Conservation (phyloP, 2,329 filamentous ascomycete species). For the Triangularia setosa region DNA sequence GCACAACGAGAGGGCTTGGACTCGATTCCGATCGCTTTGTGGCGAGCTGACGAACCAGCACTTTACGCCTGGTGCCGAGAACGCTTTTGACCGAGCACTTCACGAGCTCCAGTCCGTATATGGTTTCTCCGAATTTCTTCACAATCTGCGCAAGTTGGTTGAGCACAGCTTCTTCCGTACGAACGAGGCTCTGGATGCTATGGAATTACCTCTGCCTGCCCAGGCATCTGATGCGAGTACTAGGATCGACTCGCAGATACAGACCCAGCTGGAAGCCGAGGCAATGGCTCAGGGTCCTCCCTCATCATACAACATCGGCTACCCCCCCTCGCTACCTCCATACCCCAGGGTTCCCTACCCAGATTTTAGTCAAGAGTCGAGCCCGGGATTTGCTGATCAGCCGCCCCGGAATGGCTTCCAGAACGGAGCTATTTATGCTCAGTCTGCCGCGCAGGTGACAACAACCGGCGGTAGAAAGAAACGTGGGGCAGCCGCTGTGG, state of each 20-base stretch:
- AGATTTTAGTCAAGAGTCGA: background rate
- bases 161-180: slow-evolving; percentile 7
- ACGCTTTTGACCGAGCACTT: slow-evolving; percentile 6
- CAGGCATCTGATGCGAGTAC: slow-evolving; percentile 10
- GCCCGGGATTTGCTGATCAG: background rate
- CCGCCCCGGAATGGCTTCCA: slow-evolving; percentile 8
- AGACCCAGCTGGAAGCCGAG: slow-evolving; percentile 24
- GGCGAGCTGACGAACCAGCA: slow-evolving; percentile 8
- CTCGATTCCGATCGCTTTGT: slow-evolving; percentile 15
- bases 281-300: slow-evolving; percentile 8
- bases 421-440: slow-evolving; percentile 20
- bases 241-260: slow-evolving; percentile 21
- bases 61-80: background rate
- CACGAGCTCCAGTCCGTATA: slow-evolving; percentile 8
- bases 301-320: background rate
- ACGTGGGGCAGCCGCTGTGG: slow-evolving; percentile 4
- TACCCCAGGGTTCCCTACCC: background rate
- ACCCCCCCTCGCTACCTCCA: background rate
- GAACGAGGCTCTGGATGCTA: slow-evolving; percentile 7
- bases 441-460: slow-evolving; percentile 20
- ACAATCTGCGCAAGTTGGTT: slow-evolving; percentile 10
- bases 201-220: background rate
- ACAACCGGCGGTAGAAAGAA: slow-evolving; percentile 16
- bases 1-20: background rate
- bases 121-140: slow-evolving; percentile 10